Base-by-base conservation (phyloP, 202 grass and related monocot genomes). In the Cymbopogon flexuosus region DNA sequence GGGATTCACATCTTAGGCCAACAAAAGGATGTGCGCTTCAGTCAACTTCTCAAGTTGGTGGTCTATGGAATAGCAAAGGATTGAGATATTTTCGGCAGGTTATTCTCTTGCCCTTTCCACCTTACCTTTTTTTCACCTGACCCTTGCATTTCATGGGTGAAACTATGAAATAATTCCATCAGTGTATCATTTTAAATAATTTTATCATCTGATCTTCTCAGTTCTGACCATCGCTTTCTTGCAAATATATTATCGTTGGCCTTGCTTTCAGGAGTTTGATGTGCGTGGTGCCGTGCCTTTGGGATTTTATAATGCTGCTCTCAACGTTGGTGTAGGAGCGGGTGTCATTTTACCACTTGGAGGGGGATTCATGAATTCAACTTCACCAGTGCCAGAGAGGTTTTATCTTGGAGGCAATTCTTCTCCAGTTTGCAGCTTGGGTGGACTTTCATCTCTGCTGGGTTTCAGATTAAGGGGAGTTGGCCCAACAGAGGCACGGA, bases 381-480 rank as follows among this genome's bases (percentile, higher is more conserved):
- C 88, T 76, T 89, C 92, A 63, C 70, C 92, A n/a, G 88, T 95
- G 66, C 87, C 92, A 31, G 92, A 95, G 63, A 92, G 92, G 43
- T 98, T 98, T 79, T 90, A 89, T 51, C 86, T 98, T 51, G 96
- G 96, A 63, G 90, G 96, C 14, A 88, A 98, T 81, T 88, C 85
- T 69, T 98, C 96, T 83, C 88, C 89, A n/a, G 90, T 98, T 58
- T 93, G 96, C 64, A 86, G 77, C 82, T 61, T 95, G 88, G 67
- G 86, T 0, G 92, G 96, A 27, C 75, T 91, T 30, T 93, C 92
- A 35, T 91, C 92, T 27, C 84, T 98, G 59, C 84, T 95, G 45
- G 96, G 96, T 52, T 98, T 98, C 71, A 92, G 72, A 82, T 88
- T 83, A 85, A 91, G 96, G 91, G 96, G 96, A 62, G 75, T 93